These are phyloP conservation scores for Fusarium pseudonygamai DNA, from an alignment of 2,329 filamentous ascomycete genomes.

Conservation along the genomic window DNA sequence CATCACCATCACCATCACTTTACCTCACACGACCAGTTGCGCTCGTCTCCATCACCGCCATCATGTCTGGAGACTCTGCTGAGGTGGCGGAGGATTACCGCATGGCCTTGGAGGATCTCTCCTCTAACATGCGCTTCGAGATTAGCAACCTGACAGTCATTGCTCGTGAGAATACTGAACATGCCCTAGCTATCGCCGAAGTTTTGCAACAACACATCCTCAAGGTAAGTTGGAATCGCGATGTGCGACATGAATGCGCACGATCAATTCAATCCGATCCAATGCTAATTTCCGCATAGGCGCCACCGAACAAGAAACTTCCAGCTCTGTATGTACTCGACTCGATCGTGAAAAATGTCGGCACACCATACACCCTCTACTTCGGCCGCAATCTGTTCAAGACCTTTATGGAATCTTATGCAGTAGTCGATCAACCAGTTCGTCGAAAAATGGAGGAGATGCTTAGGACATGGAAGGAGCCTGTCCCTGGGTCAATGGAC, in stretches of 20 bases:
- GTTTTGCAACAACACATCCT: constrained; percentile 93
- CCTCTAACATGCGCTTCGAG: constrained; percentile 90
- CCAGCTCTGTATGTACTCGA: constrained; percentile 98
- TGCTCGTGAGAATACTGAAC: constrained; percentile 95
- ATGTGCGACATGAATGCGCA: background rate
- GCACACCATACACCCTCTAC: constrained; percentile 95
- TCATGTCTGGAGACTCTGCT: constrained; percentile 68
- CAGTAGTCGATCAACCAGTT: constrained; percentile 82
- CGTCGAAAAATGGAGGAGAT: constrained; percentile 96
- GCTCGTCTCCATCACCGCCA: constrained; percentile 28
- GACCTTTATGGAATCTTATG: constrained; percentile 97
- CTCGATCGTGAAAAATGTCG: constrained; percentile 98
- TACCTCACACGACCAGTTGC: constrained; percentile 19
- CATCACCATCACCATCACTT: constrained; percentile 11
- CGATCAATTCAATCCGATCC: background rate
- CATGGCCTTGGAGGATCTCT: constrained; percentile 90
- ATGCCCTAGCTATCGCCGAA: constrained; percentile 91
- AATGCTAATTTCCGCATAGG: constrained; percentile 66
- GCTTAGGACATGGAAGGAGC: constrained; percentile 97
- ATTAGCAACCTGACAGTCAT: constrained; percentile 98
- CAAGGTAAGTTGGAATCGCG: constrained; percentile 71
- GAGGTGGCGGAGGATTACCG: constrained; percentile 96
- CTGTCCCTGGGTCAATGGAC: constrained; percentile 92
- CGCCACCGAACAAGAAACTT: constrained; percentile 86
- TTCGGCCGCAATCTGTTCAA: constrained; percentile 90